phyloP scores from a whole-genome alignment of 768 basidiomycete genomes.

The Boletellus ananiceps region DNA sequence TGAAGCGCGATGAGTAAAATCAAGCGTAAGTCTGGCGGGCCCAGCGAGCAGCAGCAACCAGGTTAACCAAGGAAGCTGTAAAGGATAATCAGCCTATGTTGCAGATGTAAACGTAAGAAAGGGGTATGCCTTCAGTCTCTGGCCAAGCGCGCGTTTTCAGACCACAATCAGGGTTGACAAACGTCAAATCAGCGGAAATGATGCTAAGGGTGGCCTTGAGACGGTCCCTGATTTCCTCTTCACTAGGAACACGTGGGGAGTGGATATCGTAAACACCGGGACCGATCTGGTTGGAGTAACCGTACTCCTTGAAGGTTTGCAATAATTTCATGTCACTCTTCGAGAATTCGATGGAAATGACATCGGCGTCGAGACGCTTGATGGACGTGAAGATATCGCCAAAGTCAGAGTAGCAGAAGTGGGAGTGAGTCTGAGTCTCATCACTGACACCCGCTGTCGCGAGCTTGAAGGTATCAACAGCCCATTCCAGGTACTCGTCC shows the following conservation, averaged over 20 bases:
- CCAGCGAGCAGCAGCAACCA: conserved; percentile 91
- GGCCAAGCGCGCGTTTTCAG: conserved; percentile 98
- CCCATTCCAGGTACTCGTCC: conserved; percentile 96
- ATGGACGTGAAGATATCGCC: conserved; percentile 98
- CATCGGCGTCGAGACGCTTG: conserved; percentile 94
- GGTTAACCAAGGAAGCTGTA: conserved; percentile 70
- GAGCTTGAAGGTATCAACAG: conserved; percentile 98
- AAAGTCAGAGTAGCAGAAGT: conserved; percentile 99
- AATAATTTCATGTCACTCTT: conserved; percentile 99
- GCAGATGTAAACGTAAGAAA: not conserved
- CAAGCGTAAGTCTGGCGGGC: conserved; percentile 72
- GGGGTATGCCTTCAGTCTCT: conserved; percentile 74
- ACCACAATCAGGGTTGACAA: conserved; percentile 97
- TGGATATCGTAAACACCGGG: conserved; percentile 99
- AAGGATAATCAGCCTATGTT: conserved; percentile 8
- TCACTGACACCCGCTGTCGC: conserved; percentile 94
- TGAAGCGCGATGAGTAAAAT: conserved; percentile 70
- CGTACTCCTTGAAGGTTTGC: conserved; percentile 89
- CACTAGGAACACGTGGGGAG: conserved; percentile 94
- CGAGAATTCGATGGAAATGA: conserved; percentile 97
- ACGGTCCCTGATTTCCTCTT: conserved; percentile 92
- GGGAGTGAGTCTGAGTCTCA: conserved; percentile 94
- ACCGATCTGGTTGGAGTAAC: conserved; percentile 96
- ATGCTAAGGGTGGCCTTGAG: conserved; percentile 78
- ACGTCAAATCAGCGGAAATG: conserved; percentile 76